Conservation (phyloP, 2,329 filamentous ascomycete species). For the Periglandula ipomoeae region DNA sequence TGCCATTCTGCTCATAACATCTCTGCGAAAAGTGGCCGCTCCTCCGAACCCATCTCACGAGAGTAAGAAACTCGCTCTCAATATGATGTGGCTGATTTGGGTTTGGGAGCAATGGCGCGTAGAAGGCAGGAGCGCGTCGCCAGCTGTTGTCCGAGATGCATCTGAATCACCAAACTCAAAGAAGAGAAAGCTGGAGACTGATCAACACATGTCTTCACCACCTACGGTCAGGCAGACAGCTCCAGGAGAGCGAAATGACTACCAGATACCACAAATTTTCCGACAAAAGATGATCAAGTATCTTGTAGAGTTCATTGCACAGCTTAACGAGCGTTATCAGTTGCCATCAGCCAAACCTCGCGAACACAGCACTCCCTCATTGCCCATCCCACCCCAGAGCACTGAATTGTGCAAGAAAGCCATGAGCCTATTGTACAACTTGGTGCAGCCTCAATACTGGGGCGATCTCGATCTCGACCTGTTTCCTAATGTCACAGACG, state of each 20-base stretch:
- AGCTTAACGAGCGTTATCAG: constrained; percentile 75
- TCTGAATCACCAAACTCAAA: constrained; percentile 64
- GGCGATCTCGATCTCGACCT: constrained; percentile 84
- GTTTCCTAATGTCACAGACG: constrained; percentile 82
- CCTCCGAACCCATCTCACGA: constrained; percentile 81
- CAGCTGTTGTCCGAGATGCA: constrained; percentile 23
- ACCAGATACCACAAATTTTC: constrained; percentile 55
- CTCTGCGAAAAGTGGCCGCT: constrained; percentile 77
- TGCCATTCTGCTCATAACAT: constrained; percentile 77
- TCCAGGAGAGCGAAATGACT: constrained; percentile 50
- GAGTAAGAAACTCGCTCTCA: constrained; percentile 82
- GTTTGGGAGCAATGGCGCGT: constrained; percentile 84
- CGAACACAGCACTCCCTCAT: constrained; percentile 36
- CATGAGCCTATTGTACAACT: constrained; percentile 69
- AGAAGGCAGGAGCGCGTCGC: constrained; percentile 39
- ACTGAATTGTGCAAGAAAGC: constrained; percentile 81
- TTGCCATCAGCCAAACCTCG: constrained; percentile 62
- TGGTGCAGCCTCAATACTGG: constrained; percentile 85
- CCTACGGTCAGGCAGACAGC: constrained; percentile 34
- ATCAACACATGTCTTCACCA: constrained; percentile 43
- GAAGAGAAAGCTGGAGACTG: constrained; percentile 71
- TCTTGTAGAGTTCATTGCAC: constrained; percentile 88
- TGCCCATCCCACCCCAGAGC: constrained; percentile 42
- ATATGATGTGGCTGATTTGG: constrained; percentile 85
- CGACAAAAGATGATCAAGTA: constrained; percentile 86